Percentiles rank a stretch among this genome's conserved stretches.
Evolutionary conservation across 257 asterid species (phyloP).

Genomic region (Voacanga thouarsii): DNA sequence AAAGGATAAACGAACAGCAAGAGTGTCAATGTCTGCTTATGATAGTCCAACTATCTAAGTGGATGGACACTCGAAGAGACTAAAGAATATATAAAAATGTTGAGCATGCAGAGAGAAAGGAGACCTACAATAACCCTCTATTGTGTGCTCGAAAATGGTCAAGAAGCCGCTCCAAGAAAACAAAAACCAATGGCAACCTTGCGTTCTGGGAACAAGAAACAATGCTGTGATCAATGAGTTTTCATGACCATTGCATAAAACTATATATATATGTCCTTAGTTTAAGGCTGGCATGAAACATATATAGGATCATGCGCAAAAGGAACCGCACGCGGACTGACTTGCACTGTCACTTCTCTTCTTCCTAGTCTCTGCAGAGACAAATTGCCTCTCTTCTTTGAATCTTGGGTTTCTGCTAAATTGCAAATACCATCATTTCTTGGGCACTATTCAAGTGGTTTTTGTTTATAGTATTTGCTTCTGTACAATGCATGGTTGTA

Average conservation of each 20-base stretch:
- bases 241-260: conserved; percentile 13
- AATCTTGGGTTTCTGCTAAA: conserved; percentile 16
- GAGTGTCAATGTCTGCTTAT: background rate
- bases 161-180: conserved; percentile 13
- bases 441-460: conserved; percentile 8
- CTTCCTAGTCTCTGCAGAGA: conserved; percentile 11
- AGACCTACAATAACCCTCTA: conserved; percentile 18
- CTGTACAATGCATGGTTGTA: background rate
- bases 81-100: conserved; percentile 6
- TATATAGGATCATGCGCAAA: conserved; percentile 57
- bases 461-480: background rate
- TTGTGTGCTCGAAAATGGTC: conserved; percentile 27
- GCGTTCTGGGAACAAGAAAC: conserved; percentile 18
- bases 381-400: conserved; percentile 1
- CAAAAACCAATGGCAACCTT: conserved; percentile 11
- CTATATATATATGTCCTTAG: background rate
- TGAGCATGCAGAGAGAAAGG: conserved; percentile 25
- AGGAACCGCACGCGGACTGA: conserved; percentile 57
- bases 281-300: conserved; percentile 23
- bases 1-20: too few species aligned
- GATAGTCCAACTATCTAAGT: background rate
- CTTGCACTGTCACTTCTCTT: conserved; percentile 22
- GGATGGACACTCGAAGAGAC: background rate
- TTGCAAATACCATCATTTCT: conserved; percentile 13
- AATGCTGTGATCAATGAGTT: conserved; percentile 9